These are phyloP conservation scores for Debaryomyces psychrophilus DNA, from an alignment of 1,139 yeast species.

Conservation along the genomic window DNA sequence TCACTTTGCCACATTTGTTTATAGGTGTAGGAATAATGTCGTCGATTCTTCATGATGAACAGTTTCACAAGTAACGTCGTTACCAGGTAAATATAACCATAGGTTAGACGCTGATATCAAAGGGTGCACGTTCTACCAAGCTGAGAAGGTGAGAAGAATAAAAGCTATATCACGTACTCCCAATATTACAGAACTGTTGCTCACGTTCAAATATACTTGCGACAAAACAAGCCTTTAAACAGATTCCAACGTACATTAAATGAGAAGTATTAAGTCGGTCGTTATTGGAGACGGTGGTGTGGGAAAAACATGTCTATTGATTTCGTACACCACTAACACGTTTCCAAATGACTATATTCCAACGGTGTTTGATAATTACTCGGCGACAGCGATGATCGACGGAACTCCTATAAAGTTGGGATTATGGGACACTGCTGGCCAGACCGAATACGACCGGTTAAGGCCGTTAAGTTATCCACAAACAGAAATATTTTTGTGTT, in stretches of 20 bases:
- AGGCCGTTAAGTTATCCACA: slow-evolving; percentile 93
- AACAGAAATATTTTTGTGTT: slow-evolving; percentile 84
- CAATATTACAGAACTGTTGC: neutral
- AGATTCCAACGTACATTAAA: slow-evolving; percentile 22
- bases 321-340: slow-evolving; percentile 89
- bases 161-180: neutral
- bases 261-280: slow-evolving; percentile 93
- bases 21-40: slow-evolving; percentile 7
- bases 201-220: neutral
- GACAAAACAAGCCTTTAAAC: too few species aligned
- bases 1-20: neutral
- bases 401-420: slow-evolving; percentile 82
- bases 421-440: slow-evolving; percentile 98
- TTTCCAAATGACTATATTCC: slow-evolving; percentile 97
- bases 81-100: neutral
- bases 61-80: slow-evolving; percentile 93
- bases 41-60: slow-evolving; percentile 54
- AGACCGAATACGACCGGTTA: slow-evolving; percentile 87
- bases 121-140: neutral
- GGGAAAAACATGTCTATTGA: slow-evolving; percentile 88
- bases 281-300: slow-evolving; percentile 98
- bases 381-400: slow-evolving; percentile 84
- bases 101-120: too few species aligned
- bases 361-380: slow-evolving; percentile 87
- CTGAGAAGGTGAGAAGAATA: neutral